These are phyloP conservation scores for Aspergillus hancockii DNA, from an alignment of 495 filamentous ascomycete genomes.

Conservation along the genomic window DNA sequence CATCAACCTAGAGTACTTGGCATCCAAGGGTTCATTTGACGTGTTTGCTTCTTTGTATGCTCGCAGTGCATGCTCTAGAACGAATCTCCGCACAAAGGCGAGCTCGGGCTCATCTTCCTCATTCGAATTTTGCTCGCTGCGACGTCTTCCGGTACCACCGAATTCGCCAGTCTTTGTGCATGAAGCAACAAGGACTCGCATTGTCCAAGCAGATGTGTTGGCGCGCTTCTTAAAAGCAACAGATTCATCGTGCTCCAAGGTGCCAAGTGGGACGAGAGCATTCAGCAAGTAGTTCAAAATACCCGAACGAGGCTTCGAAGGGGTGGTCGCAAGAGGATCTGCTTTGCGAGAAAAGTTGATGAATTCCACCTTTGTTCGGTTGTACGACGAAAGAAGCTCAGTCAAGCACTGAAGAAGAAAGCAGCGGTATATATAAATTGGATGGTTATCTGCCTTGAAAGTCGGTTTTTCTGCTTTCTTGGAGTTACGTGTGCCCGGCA, in stretches of 20 bases:
- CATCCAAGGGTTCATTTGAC: conserved; percentile 78
- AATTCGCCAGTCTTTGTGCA: conserved; percentile 81
- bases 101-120: conserved; percentile 85
- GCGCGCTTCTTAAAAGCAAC: conserved; percentile 77
- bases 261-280: conserved; percentile 76
- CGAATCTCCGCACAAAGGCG: conserved; percentile 88
- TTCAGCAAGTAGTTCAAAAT: conserved; percentile 92
- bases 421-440: conserved; percentile 94
- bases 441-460: conserved; percentile 91
- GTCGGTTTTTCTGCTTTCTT: conserved; percentile 72
- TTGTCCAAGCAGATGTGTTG: conserved; percentile 80
- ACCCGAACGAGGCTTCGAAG: conserved; percentile 89
- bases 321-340: conserved; percentile 77
- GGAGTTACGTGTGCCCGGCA: conserved; percentile 27
- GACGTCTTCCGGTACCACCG: conserved; percentile 39
- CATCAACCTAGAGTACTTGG: conserved; percentile 83
- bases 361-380: conserved; percentile 93
- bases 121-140: conserved; percentile 49
- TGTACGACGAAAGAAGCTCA: conserved; percentile 91
- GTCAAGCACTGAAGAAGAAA: conserved; percentile 92
- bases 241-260: conserved; percentile 72
- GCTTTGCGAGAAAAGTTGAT: conserved; percentile 96
- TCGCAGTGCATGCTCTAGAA: conserved; percentile 87
- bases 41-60: conserved; percentile 87
- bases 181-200: conserved; percentile 81